Conservation (phyloP, 2,329 filamentous ascomycete genomes). For the Penicillium oxalicum region DNA sequence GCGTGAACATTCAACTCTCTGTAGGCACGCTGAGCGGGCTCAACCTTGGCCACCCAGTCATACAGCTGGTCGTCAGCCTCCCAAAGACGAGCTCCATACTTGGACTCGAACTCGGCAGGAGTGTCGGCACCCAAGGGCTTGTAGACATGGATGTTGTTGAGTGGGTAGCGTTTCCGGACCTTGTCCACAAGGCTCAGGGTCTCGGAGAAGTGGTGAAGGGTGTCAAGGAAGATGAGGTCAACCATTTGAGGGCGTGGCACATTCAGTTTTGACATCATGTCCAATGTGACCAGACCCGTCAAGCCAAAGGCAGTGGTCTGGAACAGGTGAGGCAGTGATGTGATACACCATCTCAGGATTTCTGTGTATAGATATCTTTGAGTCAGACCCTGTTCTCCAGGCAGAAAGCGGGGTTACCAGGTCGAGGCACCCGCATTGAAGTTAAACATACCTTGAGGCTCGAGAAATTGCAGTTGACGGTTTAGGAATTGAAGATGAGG, state of each 20-base stretch:
- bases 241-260: conserved; percentile 46
- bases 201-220: conserved; percentile 74
- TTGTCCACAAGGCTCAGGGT: conserved; percentile 68
- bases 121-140: conserved; percentile 72
- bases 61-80: conserved; percentile 82
- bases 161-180: conserved; percentile 69
- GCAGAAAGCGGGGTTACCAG: conserved; percentile 1
- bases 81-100: conserved; percentile 79
- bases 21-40: conserved; percentile 89
- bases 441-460: conserved; percentile 60
- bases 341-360: conserved; percentile 85
- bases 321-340: conserved; percentile 82
- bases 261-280: conserved; percentile 55
- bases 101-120: conserved; percentile 69
- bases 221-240: conserved; percentile 68
- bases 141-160: conserved; percentile 79
- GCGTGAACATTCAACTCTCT: conserved; percentile 79
- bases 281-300: conserved; percentile 73
- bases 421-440: conserved; percentile 2
- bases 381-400: conserved; percentile 10
- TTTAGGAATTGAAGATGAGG: conserved; percentile 88
- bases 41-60: conserved; percentile 96
- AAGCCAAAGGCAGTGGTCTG: conserved; percentile 80
- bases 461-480: conserved; percentile 76
- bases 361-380: conserved; percentile 45